These are phyloP conservation scores for Epithele typhae DNA, from an alignment of 768 basidiomycete genomes.

Conservation along the genomic window DNA sequence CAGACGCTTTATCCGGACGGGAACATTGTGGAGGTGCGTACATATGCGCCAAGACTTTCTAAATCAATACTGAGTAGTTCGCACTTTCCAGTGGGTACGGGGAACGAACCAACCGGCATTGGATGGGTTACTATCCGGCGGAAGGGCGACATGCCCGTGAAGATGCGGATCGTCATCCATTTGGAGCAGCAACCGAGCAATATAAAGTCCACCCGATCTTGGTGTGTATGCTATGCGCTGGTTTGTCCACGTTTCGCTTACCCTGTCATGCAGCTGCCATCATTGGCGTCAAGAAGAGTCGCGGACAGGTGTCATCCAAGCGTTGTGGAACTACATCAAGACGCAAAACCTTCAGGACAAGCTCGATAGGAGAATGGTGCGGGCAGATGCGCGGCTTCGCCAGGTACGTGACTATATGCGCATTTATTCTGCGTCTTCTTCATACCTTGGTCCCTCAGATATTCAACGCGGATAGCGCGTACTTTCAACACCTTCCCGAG, in stretches of 20 bases:
- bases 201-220: slow-evolving; percentile 78
- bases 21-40: slow-evolving; percentile 91
- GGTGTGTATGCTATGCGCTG: slow-evolving; percentile 47
- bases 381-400: slow-evolving; percentile 63
- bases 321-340: slow-evolving; percentile 93
- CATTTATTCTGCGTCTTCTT: not conserved
- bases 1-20: slow-evolving; percentile 75
- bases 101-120: not conserved
- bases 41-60: too few relatives aligned
- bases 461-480: slow-evolving; percentile 63
- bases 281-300: slow-evolving; percentile 80
- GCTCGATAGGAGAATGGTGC: slow-evolving; percentile 65
- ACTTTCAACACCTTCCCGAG: slow-evolving; percentile 81
- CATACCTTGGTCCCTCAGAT: slow-evolving; percentile 39
- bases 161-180: slow-evolving; percentile 79
- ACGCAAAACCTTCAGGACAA: slow-evolving; percentile 80
- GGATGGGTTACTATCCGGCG: slow-evolving; percentile 52
- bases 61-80: not conserved
- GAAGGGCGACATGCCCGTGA: slow-evolving; percentile 74
- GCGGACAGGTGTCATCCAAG: slow-evolving; percentile 72
- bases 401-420: slow-evolving; percentile 38
- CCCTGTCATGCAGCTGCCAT: slow-evolving; percentile 42
- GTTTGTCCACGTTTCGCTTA: too few relatives aligned
- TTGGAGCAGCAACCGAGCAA: slow-evolving; percentile 86
- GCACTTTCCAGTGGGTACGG: not conserved